Evolutionary conservation across 768 basidiomycete species (phyloP).

Genomic region (Termitomyces sp.): DNA sequence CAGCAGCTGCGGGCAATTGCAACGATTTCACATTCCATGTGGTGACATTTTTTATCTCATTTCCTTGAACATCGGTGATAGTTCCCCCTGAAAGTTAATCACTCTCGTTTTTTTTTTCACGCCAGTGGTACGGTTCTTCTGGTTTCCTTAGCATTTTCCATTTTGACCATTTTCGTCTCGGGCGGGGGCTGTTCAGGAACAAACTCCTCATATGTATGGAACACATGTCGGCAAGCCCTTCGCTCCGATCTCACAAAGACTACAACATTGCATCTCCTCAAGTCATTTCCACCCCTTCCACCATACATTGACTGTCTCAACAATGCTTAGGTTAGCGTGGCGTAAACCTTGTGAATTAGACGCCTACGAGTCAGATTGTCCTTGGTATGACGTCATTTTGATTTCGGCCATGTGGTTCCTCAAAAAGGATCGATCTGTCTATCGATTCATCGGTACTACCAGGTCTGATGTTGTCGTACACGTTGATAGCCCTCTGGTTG

Average conservation of each 20-base stretch:
- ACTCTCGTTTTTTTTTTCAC: not conserved
- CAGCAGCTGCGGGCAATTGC: not conserved
- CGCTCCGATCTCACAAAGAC: not conserved
- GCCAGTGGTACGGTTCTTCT: not conserved
- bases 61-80: not conserved
- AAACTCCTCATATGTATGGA: not conserved
- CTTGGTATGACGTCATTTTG: constrained; percentile 3
- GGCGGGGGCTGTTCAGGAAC: not conserved
- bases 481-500: not conserved
- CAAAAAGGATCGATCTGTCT: not conserved
- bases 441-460: not conserved
- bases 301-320: not conserved
- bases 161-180: constrained; percentile 4
- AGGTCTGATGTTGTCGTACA: not conserved
- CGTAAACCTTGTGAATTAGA: not conserved
- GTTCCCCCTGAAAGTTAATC: not conserved
- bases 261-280: not conserved
- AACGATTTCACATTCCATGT: not conserved
- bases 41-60: not conserved
- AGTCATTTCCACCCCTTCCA: not conserved
- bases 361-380: not conserved
- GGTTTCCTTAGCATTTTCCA: not conserved
- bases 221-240: not conserved
- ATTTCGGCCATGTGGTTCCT: not conserved
- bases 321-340: constrained; percentile 1